Evolutionary conservation across 2,329 filamentous ascomycete species (phyloP).

Genomic region (Dactylellina cionopaga): DNA sequence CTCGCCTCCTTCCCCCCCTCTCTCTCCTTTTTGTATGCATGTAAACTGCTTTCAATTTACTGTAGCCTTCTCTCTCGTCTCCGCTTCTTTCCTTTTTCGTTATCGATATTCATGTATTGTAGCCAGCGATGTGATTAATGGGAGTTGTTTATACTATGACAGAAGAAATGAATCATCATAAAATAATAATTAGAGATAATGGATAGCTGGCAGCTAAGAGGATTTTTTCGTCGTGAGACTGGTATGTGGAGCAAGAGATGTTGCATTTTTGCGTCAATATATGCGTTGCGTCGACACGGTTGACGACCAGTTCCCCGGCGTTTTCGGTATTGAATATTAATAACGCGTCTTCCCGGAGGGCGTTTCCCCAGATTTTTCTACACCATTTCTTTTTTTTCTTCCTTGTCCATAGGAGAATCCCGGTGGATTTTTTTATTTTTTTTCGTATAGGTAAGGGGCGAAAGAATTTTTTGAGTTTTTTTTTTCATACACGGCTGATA

Average conservation of each 20-base stretch:
- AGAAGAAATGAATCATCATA: background rate
- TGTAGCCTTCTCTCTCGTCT: background rate
- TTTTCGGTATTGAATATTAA: conserved; percentile 21
- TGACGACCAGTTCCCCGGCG: no score
- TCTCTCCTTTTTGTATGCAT: background rate
- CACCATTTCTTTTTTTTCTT: no score
- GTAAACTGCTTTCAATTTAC: background rate
- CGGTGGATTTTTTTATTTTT: background rate
- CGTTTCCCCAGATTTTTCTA: conserved; percentile 23
- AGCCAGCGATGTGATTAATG: background rate
- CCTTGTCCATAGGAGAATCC: background rate
- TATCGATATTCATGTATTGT: conserved; percentile 3
- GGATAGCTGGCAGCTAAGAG: no score
- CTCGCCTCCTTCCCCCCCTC: background rate
- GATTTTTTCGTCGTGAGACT: no score
- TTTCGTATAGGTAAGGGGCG: background rate
- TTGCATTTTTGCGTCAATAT: conserved; percentile 26
- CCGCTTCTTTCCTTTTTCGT: no score
- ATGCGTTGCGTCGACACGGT: background rate
- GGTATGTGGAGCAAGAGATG: no score
- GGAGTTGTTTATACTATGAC: background rate
- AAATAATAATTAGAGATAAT: no score
- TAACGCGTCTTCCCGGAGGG: no score
- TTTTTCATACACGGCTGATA: conserved; percentile 17
- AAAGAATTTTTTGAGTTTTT: background rate